phyloP scores from a whole-genome alignment of 192 early-diverging fungal genomes.

The Ramicandelaber brevisporus region DNA sequence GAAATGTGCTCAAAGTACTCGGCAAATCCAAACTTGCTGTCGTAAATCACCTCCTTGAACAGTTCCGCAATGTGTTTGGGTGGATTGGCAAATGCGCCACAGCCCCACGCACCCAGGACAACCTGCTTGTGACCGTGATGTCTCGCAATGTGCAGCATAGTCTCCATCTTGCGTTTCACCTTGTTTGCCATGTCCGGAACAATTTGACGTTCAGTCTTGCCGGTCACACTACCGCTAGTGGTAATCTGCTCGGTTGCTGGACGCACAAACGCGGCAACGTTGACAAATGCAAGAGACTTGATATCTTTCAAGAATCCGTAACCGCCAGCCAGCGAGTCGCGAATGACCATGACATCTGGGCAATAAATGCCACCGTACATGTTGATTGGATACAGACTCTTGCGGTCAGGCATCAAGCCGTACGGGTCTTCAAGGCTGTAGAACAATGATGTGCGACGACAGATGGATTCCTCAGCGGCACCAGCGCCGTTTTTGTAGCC shows the following conservation, averaged over 20 bases:
- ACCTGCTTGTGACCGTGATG: slow-evolving; percentile 18
- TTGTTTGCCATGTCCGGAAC: slow-evolving; percentile 15
- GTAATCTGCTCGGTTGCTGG: slow-evolving; percentile 15
- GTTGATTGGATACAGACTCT: slow-evolving; percentile 16
- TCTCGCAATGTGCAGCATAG: slow-evolving; percentile 15
- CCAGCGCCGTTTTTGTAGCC: slow-evolving; percentile 18
- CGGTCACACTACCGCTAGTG: slow-evolving; percentile 5
- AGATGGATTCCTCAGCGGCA: slow-evolving; percentile 16
- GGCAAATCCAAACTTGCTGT: slow-evolving; percentile 15
- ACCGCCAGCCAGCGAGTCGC: slow-evolving; percentile 15
- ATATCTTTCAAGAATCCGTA: slow-evolving; percentile 18
- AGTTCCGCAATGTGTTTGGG: slow-evolving; percentile 13
- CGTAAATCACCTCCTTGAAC: slow-evolving; percentile 19
- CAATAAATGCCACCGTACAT: slow-evolving; percentile 21
- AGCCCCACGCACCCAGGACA: slow-evolving; percentile 18
- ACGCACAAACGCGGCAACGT: slow-evolving; percentile 15
- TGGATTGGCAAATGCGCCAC: slow-evolving; percentile 9
- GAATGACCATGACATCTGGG: slow-evolving; percentile 15
- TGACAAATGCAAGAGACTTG: slow-evolving; percentile 13
- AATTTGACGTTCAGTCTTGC: slow-evolving; percentile 14
- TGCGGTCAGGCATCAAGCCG: slow-evolving; percentile 12
- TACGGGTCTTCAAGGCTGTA: slow-evolving; percentile 19
- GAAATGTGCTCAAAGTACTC: slow-evolving; percentile 20
- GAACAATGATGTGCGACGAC: slow-evolving; percentile 15
- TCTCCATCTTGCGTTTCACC: slow-evolving; percentile 17